Conservation (phyloP, 768 basidiomycete genomes). For the Boletus reticuloceps region DNA sequence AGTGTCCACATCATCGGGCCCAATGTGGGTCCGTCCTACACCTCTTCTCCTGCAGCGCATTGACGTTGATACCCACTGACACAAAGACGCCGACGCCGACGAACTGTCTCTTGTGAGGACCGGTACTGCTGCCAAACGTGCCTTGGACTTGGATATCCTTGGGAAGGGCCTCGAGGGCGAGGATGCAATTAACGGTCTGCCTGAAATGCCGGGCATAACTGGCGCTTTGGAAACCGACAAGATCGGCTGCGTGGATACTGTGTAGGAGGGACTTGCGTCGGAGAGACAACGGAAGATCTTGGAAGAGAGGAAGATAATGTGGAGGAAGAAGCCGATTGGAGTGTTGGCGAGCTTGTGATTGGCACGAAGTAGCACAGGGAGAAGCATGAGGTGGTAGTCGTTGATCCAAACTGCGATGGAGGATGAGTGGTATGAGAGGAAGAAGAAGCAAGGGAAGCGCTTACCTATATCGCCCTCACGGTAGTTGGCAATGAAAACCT, state of each 20-base stretch:
- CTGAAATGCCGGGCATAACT: constrained; percentile 82
- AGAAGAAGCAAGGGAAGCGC: neutral
- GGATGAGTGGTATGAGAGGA: constrained; percentile 7
- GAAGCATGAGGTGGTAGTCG: constrained; percentile 95
- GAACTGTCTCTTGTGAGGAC: constrained; percentile 46
- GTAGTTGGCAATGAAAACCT: constrained; percentile 75
- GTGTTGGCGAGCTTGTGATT: constrained; percentile 43
- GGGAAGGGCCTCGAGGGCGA: constrained; percentile 77
- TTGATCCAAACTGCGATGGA: constrained; percentile 66
- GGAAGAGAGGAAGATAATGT: constrained; percentile 92
- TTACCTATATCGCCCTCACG: constrained; percentile 82
- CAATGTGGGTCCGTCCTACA: constrained; percentile 20
- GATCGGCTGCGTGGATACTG: constrained; percentile 90
- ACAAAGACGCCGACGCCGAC: constrained; percentile 86
- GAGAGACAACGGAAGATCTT: constrained; percentile 94
- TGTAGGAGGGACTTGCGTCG: constrained; percentile 69
- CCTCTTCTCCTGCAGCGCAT: constrained; percentile 63
- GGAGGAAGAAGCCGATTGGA: constrained; percentile 85
- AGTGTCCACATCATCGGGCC: constrained; percentile 4
- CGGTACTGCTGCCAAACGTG: constrained; percentile 5
- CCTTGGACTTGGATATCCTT: constrained; percentile 71
- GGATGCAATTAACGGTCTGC: constrained; percentile 78
- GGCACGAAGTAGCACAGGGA: constrained; percentile 81
- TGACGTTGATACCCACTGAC: constrained; percentile 89
- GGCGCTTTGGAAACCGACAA: constrained; percentile 92